These are phyloP conservation scores for Leccinellum albellum DNA, from an alignment of 768 basidiomycete species.

Conservation along the genomic window DNA sequence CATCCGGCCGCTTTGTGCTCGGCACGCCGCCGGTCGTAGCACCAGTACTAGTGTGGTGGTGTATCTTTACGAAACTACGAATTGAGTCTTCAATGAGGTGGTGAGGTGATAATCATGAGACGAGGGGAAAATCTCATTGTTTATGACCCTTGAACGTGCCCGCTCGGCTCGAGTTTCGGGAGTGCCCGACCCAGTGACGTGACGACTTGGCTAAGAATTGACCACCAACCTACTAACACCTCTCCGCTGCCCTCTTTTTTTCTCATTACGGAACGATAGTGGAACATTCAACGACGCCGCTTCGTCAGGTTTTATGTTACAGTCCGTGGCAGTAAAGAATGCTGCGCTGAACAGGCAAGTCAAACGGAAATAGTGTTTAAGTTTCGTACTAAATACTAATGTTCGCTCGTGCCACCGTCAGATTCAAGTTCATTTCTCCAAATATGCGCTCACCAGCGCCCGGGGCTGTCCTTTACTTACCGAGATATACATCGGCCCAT, in stretches of 20 bases:
- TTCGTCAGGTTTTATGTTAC: constrained; percentile 37
- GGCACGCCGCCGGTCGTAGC: not conserved
- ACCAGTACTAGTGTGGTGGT: too few relatives aligned
- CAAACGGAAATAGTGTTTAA: not conserved
- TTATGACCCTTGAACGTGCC: not conserved
- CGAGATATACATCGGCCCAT: constrained; percentile 1
- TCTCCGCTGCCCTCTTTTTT: not conserved
- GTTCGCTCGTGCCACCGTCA: constrained; percentile 6
- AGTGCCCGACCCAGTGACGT: not conserved
- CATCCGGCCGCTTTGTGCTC: not conserved
- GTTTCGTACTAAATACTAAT: too few relatives aligned
- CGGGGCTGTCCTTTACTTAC: not conserved
- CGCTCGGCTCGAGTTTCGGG: not conserved
- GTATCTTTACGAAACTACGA: not conserved
- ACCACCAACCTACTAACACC: too few relatives aligned
- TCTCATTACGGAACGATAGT: constrained; percentile 4
- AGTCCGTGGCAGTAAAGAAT: constrained; percentile 33
- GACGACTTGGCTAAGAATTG: too few relatives aligned
- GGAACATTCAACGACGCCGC: constrained; percentile 6
- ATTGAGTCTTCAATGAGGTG: not conserved
- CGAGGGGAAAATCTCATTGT: too few relatives aligned
- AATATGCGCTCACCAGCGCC: not conserved
- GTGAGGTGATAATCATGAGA: not conserved
- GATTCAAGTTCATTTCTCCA: constrained; percentile 17
- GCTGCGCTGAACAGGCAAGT: constrained; percentile 38